Evolutionary conservation across 306 rosid species (phyloP).

Genomic region (Rubus parviflorus): DNA sequence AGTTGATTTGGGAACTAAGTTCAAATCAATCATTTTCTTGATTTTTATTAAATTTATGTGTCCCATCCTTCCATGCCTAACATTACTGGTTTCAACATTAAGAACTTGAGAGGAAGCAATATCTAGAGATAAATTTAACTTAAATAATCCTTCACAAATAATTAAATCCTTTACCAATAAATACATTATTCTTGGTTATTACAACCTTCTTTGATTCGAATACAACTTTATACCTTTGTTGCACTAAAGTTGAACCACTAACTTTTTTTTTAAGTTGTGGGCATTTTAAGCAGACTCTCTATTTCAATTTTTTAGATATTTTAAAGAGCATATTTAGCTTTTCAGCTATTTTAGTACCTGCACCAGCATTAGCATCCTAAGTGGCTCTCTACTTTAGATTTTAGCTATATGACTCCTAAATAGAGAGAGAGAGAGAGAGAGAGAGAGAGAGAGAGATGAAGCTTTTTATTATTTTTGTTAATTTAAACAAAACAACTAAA

Average conservation of each 20-base stretch:
- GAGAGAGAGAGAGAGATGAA: no score
- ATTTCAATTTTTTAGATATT: no score
- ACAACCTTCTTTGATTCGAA: constrained; percentile 1
- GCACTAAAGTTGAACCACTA: background rate
- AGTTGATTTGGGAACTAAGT: background rate
- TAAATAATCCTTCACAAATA: background rate
- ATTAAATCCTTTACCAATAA: background rate
- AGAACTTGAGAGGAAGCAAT: background rate
- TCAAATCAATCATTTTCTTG: background rate
- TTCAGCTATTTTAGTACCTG: no score
- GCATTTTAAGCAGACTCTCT: no score
- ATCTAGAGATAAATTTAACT: background rate
- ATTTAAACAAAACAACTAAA: no score
- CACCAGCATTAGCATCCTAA: no score
- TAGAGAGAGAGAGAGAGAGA: no score
- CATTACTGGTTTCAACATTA: background rate
- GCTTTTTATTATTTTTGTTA: no score
- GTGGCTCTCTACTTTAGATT: no score
- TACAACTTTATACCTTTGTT: background rate
- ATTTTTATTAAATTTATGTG: background rate
- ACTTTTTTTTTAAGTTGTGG: background rate
- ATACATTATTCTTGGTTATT: background rate
- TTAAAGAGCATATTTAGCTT: no score
- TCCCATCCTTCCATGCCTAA: background rate
- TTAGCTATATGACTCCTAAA: no score